These are phyloP conservation scores for Tylopilus felleus DNA, from an alignment of 768 basidiomycete genomes.

Conservation along the genomic window DNA sequence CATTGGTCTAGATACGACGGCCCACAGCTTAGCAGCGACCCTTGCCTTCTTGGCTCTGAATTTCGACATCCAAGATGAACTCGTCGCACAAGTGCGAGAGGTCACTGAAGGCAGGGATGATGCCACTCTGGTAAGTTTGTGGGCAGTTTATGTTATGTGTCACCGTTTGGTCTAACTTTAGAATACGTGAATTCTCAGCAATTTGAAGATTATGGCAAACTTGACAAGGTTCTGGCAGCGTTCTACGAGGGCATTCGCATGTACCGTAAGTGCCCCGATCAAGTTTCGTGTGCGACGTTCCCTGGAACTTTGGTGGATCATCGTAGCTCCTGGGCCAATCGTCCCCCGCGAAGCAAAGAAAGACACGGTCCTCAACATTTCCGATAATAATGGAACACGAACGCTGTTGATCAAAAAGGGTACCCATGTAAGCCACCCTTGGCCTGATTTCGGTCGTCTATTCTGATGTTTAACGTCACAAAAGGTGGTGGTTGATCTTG, in stretches of 20 bases:
- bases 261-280: slow-evolving; percentile 21
- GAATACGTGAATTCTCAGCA: slow-evolving; percentile 1
- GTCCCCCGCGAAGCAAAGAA: slow-evolving; percentile 27
- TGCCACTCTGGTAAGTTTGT: slow-evolving; percentile 13
- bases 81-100: slow-evolving; percentile 25
- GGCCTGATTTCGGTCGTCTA: no score
- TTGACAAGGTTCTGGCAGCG: slow-evolving; percentile 27
- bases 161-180: not conserved
- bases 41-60: slow-evolving; percentile 30
- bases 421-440: slow-evolving; percentile 9
- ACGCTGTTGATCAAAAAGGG: slow-evolving; percentile 20
- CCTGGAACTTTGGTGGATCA: not conserved
- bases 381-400: slow-evolving; percentile 7
- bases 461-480: not conserved
- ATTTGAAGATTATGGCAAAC: slow-evolving; percentile 25
- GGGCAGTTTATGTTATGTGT: not conserved
- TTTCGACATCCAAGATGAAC: slow-evolving; percentile 31
- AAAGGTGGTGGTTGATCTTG: slow-evolving; percentile 26
- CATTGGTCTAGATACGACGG: slow-evolving; percentile 25
- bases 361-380: slow-evolving; percentile 23
- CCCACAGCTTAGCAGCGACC: slow-evolving; percentile 30
- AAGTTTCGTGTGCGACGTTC: not conserved
- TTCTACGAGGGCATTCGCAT: slow-evolving; percentile 30
- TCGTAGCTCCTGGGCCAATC: slow-evolving; percentile 26
- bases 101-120: slow-evolving; percentile 21